These are phyloP conservation scores for Zelonia costaricensis DNA, from an alignment of 208 protist species.

Conservation along the genomic window DNA sequence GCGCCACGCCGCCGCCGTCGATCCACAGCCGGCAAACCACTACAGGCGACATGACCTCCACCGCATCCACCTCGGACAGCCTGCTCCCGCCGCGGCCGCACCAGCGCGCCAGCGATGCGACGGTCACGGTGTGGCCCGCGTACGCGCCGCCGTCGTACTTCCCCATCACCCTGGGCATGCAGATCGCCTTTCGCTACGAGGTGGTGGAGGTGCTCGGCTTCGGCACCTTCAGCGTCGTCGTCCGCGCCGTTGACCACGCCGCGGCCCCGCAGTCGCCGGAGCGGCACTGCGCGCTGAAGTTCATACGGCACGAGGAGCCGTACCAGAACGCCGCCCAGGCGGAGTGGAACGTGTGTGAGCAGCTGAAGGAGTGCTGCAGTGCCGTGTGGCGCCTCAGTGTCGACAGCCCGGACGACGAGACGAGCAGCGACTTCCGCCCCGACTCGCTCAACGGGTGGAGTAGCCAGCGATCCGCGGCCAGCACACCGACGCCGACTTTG, in stretches of 20 bases:
- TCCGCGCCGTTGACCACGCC: conserved; percentile 85
- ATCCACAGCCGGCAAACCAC: too few relatives aligned
- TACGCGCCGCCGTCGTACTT: conserved; percentile 69
- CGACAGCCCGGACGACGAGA: neutral
- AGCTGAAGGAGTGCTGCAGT: conserved; percentile 28
- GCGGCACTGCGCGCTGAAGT: conserved; percentile 31
- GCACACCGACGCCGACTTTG: neutral
- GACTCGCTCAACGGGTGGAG: too few relatives aligned
- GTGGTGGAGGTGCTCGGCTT: conserved; percentile 69
- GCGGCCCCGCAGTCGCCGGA: conserved; percentile 27
- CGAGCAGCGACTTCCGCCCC: neutral
- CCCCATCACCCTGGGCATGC: conserved; percentile 83
- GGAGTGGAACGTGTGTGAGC: conserved; percentile 41
- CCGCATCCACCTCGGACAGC: neutral
- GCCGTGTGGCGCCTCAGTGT: conserved; percentile 8
- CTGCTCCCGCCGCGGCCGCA: too few relatives aligned
- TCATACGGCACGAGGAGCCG: conserved; percentile 27
- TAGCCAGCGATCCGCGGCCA: too few relatives aligned
- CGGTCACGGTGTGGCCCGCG: neutral
- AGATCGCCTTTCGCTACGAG: conserved; percentile 91
- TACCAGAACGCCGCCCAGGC: conserved; percentile 54
- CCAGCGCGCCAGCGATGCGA: neutral
- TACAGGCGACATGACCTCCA: neutral
- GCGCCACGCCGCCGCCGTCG: neutral
- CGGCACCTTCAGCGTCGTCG: conserved; percentile 85